Base-by-base conservation (phyloP, 2,329 filamentous ascomycete species). In the Alternaria ventricosa region DNA sequence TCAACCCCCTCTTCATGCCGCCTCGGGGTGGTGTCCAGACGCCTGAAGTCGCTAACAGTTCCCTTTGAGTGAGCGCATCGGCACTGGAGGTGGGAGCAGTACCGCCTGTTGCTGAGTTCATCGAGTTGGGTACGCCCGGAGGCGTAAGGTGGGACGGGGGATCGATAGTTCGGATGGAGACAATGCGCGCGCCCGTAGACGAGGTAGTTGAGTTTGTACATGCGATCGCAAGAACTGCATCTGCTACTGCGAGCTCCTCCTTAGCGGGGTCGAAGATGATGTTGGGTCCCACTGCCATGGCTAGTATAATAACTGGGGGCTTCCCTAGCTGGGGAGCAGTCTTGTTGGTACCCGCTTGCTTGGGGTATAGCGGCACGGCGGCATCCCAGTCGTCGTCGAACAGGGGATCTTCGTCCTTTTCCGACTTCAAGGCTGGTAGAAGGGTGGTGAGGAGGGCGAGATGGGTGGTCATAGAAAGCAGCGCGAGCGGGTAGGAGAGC, bases 351-450 rank as follows among this genome's bases (percentile, higher is more conserved):
- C 55, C 61, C 5, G 55, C 53, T 36, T 51, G 53, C 63, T 85
- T 86, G 1, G 89, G 87, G 82, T 96, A 99, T 28, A 99, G 84
- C 61, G 89, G 90, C 18, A 88, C 86, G 1, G 94, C 90, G 15
- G 91, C 92, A 68, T 92, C 93, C 96, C 96, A 99, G 83, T 99
- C 96, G 82, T 99, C 96, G 82, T 97, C 92, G 81, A 99, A 99
- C 77, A 97, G 90, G 12, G 96, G 96, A 73, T 99, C 96, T 82
- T 99, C 96, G 81, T 98, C 95, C 61, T 88, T 88, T 79, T 97
- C 92, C 2, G 94, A 97, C 78, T 93, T 93, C 55, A 97, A 85
- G 25, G 89, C 87, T 8, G 96, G 96, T 3, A 98, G 86, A 67
- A 92, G 90, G 7, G 96, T 95, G 28, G 92, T 90, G 66, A 97